Conservation (phyloP, 306 rosid species). For the Medicago lupulina region DNA sequence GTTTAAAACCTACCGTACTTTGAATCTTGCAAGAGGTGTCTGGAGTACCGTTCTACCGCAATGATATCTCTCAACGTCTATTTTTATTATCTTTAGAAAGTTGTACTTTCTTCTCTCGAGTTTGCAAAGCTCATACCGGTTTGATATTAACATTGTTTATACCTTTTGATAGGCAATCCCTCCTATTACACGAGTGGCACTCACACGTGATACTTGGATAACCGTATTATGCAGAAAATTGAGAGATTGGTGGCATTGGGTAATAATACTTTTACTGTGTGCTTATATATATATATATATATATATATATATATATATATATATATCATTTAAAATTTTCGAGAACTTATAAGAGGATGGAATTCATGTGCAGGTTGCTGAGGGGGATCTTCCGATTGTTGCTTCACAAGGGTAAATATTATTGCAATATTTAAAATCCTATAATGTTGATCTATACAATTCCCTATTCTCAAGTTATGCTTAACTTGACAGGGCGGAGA, state of each 20-base stretch:
- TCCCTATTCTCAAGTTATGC: conserved; percentile 48
- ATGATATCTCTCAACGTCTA: conserved; percentile 30
- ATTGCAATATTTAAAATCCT: conserved; percentile 35
- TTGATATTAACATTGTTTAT: conserved; percentile 39
- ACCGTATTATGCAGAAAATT: conserved; percentile 96
- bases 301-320: no score
- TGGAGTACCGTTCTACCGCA: conserved; percentile 34
- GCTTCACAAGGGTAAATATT: conserved; percentile 92
- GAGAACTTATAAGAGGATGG: conserved; percentile 44
- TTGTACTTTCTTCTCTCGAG: conserved; percentile 31
- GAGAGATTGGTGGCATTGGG: conserved; percentile 99
- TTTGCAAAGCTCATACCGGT: conserved; percentile 36
- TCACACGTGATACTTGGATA: conserved; percentile 95
- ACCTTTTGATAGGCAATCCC: conserved; percentile 84
- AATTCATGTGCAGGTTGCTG: conserved; percentile 78
- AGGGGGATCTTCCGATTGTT: conserved; percentile 94
- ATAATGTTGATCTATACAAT: conserved; percentile 37
- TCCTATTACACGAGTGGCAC: conserved; percentile 96
- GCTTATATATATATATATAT: conserved; percentile 4
- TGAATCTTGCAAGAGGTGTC: conserved; percentile 36
- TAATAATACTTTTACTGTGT: conserved; percentile 49
- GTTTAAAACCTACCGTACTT: background rate
- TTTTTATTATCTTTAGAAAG: conserved; percentile 32
- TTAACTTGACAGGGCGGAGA: conserved; percentile 71
- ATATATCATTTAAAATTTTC: conserved; percentile 37